Evolutionary conservation across 768 basidiomycete genomes (phyloP), one percentile per base, ranked within the genome.

Genomic region (Termitomyces sp.): DNA sequence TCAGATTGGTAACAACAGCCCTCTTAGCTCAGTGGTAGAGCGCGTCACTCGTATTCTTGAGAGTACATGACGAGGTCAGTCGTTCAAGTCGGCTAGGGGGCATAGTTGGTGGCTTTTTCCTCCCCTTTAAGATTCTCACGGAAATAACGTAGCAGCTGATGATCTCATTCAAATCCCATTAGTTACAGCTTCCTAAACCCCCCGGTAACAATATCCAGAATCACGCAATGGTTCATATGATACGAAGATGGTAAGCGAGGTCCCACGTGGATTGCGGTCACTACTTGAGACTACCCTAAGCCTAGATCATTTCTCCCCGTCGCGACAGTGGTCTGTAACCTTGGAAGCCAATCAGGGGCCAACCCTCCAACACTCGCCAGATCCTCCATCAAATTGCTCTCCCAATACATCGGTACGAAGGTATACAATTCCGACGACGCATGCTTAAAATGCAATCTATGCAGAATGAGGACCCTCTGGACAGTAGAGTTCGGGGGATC

Each of bases 1-100:
- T 7, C 3, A 30, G 16, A 30, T 26, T 46, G n/a, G n/a, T n/a
- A 18, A 14, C n/a, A 42, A 26, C 5, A 37, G 53, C 68, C 68
- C 68, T 60, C 68, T 70, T 72, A 71, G 72, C 72, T 72, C 72
- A 72, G 72, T 70, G 71, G 72, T 74, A 72, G 72, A 70, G 72
- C 71, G 72, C 70, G 63, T 69, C 71, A 72, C 71, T 72, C 55
- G 52, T 53, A 55, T n/a, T n/a, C 14, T 24, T 3, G 2, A 22
- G 5, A 1, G 54, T 47, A 55, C 26, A 55, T 55, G 54, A 55
- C 43, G 54, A 55, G 54, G 54, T 47, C 54, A 55, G 54, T 55
- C 54, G 54, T 55, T 55, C 54, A 55, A 55, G 45, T 55, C 54
- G 54, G 54, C 54, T 55, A 55, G 54, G 54, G 54, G 54, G 54